These are phyloP conservation scores for Aegle marmelos DNA, from an alignment of 345 rosid species.

Conservation along the genomic window DNA sequence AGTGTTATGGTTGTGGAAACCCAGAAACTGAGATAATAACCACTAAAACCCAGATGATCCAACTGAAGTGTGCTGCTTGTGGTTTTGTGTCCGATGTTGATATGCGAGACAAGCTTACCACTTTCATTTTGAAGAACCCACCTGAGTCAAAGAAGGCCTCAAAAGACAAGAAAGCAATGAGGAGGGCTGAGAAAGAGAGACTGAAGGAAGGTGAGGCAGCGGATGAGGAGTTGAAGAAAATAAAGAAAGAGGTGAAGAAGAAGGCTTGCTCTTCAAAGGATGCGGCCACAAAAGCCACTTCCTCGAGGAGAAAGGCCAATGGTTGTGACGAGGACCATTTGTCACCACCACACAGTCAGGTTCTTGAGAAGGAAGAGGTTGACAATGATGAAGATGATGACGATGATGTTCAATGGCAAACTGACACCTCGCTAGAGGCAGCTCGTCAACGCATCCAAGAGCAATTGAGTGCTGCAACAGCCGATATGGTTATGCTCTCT, in stretches of 20 bases:
- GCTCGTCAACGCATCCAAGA: conserved; percentile 63
- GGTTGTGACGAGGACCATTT: conserved; percentile 44
- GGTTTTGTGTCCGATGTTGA: conserved; percentile 74
- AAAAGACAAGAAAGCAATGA: conserved; percentile 59
- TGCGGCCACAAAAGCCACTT: conserved; percentile 31
- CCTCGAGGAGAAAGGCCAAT: conserved; percentile 38
- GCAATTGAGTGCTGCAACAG: conserved; percentile 60
- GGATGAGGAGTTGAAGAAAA: conserved; percentile 70
- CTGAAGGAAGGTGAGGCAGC: conserved; percentile 75
- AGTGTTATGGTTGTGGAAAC: conserved; percentile 74
- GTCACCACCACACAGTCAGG: conserved; percentile 45
- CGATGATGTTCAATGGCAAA: conserved; percentile 67
- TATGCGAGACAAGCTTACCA: conserved; percentile 71
- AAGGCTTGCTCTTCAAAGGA: conserved; percentile 32
- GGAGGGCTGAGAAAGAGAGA: conserved; percentile 82
- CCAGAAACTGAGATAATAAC: conserved; percentile 67
- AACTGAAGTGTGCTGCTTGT: conserved; percentile 69
- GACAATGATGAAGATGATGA: conserved; percentile 36
- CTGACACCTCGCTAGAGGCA: conserved; percentile 70
- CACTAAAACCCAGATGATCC: conserved; percentile 61
- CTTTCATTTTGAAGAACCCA: conserved; percentile 64
- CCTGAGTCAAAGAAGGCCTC: conserved; percentile 57
- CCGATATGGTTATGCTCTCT: conserved; percentile 72
- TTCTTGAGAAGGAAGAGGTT: conserved; percentile 43
- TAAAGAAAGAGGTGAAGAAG: conserved; percentile 53